Evolutionary conservation across 805 yeast species (phyloP), one percentile per base, ranked within the genome.

Genomic region (Suhomyces prunicola): DNA sequence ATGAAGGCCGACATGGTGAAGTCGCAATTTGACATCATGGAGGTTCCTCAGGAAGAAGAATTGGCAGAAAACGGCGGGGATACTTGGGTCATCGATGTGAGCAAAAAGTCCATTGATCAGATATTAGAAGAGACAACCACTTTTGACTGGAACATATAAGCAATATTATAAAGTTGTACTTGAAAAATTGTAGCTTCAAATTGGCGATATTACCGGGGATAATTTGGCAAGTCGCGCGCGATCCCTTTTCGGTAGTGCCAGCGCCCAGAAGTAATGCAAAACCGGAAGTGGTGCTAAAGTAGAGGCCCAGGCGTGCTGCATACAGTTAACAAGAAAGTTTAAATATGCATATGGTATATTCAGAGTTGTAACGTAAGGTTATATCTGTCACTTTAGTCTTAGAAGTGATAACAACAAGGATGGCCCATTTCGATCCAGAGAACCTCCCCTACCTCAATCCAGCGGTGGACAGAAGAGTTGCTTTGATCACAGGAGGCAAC

Each of bases 1-100:
- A 91, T 94, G 96, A 92, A 92, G 65, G 79, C 86, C 4, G 80
- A 83, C 55, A 90, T 92, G 97, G 83, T 91, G 50, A 78, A 82
- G 54, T 84, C 91, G 19, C 97, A 92, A 67, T 86, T 85, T 58
- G 83, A 76, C 12, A 85, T 83, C 51, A 79, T 90, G 81, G 88
- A 91, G 66, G 69, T 88, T 5, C 97, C 97, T 0, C 44, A 60
- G 12, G 74, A 65, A 2, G 71, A 62, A 2, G 79, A 74, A 54
- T 64, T 74, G 54, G 46, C 71, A 27, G 58, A 49, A 8, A 68
- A 70, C 53, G 77, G 77, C 5, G 80, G 80, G 3, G 66, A 65
- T 29, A 62, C 70, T 7, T 24, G 74, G 27, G 66, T 67, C 0
- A 64, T 74, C 10, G 74, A 73, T 54, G 69, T 76, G n/a, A 60